Percentiles rank a stretch among this genome's conserved stretches.
Evolutionary conservation across 1,284 basidiomycete species (phyloP).

Genomic region (Sutorius eximius): DNA sequence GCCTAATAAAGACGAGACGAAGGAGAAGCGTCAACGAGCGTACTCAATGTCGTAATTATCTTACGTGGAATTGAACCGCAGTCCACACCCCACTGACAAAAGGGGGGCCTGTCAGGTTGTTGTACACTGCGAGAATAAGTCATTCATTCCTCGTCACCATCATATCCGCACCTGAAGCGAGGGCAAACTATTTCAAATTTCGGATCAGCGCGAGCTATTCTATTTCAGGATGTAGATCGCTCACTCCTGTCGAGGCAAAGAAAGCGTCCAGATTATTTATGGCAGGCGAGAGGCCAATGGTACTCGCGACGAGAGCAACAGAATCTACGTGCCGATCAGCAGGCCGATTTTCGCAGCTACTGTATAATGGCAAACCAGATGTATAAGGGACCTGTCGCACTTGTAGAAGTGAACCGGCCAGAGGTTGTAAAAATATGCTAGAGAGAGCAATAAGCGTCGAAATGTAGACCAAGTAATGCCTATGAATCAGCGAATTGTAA

Average conservation of each 20-base stretch:
- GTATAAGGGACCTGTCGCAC: conserved; percentile 42
- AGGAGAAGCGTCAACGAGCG: neutral
- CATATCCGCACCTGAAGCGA: conserved; percentile 39
- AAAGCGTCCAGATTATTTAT: conserved; percentile 50
- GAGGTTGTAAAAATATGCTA: conserved; percentile 50
- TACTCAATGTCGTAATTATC: conserved; percentile 5
- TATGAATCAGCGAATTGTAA: conserved; percentile 44
- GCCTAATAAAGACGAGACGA: conserved; percentile 26
- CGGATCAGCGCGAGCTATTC: neutral
- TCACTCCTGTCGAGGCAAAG: conserved; percentile 57
- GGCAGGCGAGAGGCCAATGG: conserved; percentile 45
- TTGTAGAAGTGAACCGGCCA: conserved; percentile 59
- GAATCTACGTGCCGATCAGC: conserved; percentile 31
- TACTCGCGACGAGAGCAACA: conserved; percentile 40
- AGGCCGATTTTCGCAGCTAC: neutral
- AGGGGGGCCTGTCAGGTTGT: conserved; percentile 50
- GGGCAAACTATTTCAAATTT: conserved; percentile 37
- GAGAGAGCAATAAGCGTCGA: conserved; percentile 46
- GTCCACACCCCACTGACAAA: conserved; percentile 53
- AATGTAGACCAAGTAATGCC: conserved; percentile 50
- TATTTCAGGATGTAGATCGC: conserved; percentile 16
- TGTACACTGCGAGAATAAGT: conserved; percentile 41
- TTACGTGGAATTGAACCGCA: conserved; percentile 48
- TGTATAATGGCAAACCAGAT: conserved; percentile 31
- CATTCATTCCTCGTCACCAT: conserved; percentile 9